Evolutionary conservation across 148 eudicot species (phyloP).

Genomic region (Heliosperma pusillum): DNA sequence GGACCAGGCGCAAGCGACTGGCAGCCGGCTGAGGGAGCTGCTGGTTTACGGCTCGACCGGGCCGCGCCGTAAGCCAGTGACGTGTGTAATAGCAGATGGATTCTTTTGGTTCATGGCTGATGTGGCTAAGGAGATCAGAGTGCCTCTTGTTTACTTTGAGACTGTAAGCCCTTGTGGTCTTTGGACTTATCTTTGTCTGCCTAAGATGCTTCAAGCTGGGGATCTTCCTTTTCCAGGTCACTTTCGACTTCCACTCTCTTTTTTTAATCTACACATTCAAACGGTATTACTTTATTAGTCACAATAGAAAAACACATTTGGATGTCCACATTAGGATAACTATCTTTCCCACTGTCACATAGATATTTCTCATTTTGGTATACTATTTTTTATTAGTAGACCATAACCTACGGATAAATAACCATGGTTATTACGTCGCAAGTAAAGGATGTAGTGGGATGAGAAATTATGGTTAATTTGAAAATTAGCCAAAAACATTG

Average conservation of each 20-base stretch:
- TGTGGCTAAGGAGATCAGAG: conserved; percentile 29
- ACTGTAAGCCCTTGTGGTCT: conserved; percentile 36
- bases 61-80: conserved; percentile 23
- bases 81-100: conserved; percentile 38
- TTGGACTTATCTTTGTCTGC: conserved; percentile 38
- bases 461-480: not conserved
- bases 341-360: too few species aligned
- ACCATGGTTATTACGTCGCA: too few species aligned
- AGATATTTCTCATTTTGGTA: too few species aligned
- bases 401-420: too few species aligned
- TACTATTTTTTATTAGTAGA: too few species aligned
- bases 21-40: conserved; percentile 15
- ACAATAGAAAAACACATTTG: too few species aligned
- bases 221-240: conserved; percentile 37
- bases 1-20: conserved; percentile 11
- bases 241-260: not conserved
- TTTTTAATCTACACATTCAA: too few species aligned
- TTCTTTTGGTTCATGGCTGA: conserved; percentile 30
- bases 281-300: too few species aligned
- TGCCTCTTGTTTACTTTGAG: conserved; percentile 32
- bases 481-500: not conserved
- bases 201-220: conserved; percentile 30
- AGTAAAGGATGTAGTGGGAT: too few species aligned
- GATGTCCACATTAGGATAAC: too few species aligned
- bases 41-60: conserved; percentile 16